Evolutionary conservation across 2,329 filamentous ascomycete genomes (phyloP), one percentile per base, ranked within the genome.

Genomic region (Nemania sp.): DNA sequence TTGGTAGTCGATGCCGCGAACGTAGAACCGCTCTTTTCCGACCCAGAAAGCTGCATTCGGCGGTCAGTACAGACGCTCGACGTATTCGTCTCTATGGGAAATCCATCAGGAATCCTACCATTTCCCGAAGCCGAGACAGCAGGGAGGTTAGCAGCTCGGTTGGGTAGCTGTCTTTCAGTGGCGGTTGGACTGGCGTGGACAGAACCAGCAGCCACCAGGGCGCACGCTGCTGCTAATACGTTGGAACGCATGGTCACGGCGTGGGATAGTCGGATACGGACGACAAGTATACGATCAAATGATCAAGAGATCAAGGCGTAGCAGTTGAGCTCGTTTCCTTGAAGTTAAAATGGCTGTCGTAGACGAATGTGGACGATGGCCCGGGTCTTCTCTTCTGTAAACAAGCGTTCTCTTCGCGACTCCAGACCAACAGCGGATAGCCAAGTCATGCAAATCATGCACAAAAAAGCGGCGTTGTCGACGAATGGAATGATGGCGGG

Each of bases 1-100:
- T 73, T 87, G 84, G 75, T 87, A 87, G 75, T 86, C 84, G 49
- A 87, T 80, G 64, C 84, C 84, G 29, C 84, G 83, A 60, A 87
- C 69, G 68, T 85, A 86, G 77, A 87, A 87, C 61, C 84, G 82
- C 7, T 78, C 72, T 57, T 77, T 75, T 64, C 77, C 81, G 43
- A 78, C 67, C 76, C 79, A 87, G 78, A 87, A 86, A 53, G 84
- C 84, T 86, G 57, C 13, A 25, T 17, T 25, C 39, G 12, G 50
- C 46, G 34, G 59, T 73, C 34, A 73, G 66, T 56, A 45, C 54
- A 15, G 39, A 9, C 9, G 18, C 20, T 18, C 13, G 5, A 34
- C 3, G 6, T 13, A 11, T 21, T 13, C 18, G 5, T 37, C 17
- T 12, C n/a, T 18, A 21, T 15, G 15, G 34, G n/a, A 7, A 10